Percentiles rank a stretch among this genome's conserved stretches.
phyloP scores from a whole-genome alignment of 2,329 filamentous ascomycete genomes.

The Diplodia seriata region DNA sequence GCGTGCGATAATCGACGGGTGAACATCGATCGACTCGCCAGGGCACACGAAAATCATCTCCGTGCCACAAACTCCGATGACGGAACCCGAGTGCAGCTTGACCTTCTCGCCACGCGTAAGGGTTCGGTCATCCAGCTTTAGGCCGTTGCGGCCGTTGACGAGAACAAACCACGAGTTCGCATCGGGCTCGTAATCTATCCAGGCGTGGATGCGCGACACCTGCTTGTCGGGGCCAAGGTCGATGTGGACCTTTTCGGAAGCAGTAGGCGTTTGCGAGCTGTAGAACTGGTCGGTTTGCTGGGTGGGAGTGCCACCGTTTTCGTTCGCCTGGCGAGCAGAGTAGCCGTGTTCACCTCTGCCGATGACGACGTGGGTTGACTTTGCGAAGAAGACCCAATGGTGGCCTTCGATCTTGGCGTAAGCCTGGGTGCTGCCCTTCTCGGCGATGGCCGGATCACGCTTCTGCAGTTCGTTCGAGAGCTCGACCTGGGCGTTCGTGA shows the following conservation, averaged over 20 bases:
- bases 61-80: conserved; percentile 88
- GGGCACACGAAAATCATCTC: conserved; percentile 99
- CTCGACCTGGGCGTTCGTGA: conserved; percentile 63
- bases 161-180: conserved; percentile 76
- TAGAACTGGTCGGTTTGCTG: conserved; percentile 33
- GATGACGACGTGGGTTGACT: conserved; percentile 76
- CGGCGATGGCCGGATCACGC: conserved; percentile 44
- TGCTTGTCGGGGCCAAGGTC: conserved; percentile 70
- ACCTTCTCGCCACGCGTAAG: conserved; percentile 72
- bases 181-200: conserved; percentile 55
- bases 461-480: conserved; percentile 61
- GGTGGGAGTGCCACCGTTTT: conserved; percentile 38
- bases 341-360: conserved; percentile 60
- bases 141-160: conserved; percentile 90
- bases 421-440: conserved; percentile 59
- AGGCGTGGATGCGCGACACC: conserved; percentile 58
- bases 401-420: conserved; percentile 83
- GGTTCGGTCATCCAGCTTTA: conserved; percentile 78
- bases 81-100: conserved; percentile 80
- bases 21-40: conserved; percentile 72
- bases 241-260: conserved; percentile 70
- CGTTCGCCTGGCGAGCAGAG: conserved; percentile 42
- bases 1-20: conserved; percentile 67
- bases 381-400: conserved; percentile 86
- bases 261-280: conserved; percentile 36